phyloP scores from a whole-genome alignment of 768 basidiomycete genomes.

The Hortiboletus flavorubellus region DNA sequence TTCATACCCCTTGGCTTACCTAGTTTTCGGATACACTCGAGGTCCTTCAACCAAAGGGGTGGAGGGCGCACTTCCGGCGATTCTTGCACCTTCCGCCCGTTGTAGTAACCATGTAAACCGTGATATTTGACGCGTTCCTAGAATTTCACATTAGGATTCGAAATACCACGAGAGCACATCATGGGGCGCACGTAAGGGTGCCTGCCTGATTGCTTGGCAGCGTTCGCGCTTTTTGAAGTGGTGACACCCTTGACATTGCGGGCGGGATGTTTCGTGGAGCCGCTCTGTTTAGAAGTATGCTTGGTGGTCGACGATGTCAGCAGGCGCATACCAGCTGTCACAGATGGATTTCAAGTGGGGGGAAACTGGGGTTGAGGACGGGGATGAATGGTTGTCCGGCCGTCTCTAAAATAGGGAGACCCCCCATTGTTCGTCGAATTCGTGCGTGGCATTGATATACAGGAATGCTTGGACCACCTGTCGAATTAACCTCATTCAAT shows the following conservation, averaged over 20 bases:
- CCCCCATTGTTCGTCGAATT: constrained; percentile 22
- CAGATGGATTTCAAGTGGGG: neutral
- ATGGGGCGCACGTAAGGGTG: constrained; percentile 3
- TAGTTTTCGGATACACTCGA: constrained; percentile 42
- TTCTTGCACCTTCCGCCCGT: constrained; percentile 16
- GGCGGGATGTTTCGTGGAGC: constrained; percentile 11
- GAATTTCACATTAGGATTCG: neutral
- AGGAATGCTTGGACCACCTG: constrained; percentile 6
- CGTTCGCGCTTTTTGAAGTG: constrained; percentile 4
- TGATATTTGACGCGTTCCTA: constrained; percentile 18
- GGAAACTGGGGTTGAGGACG: neutral
- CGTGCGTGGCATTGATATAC: neutral
- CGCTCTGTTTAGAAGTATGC: constrained; percentile 1
- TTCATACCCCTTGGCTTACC: constrained; percentile 25
- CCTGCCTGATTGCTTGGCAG: constrained; percentile 2
- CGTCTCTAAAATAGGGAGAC: neutral
- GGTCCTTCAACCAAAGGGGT: constrained; percentile 34
- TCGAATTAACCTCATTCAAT: neutral
- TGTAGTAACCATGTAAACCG: constrained; percentile 5
- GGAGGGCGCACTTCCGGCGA: constrained; percentile 38
- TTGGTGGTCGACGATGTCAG: constrained; percentile 8
- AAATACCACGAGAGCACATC: neutral
- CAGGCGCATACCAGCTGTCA: constrained; percentile 14
- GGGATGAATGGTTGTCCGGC: neutral
- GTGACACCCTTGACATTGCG: constrained; percentile 5